A percentile compares a stretch with the other conserved stretches of the same genome.
Conservation (phyloP, 2,329 filamentous ascomycete genomes). For the Metarhizium rileyi region DNA sequence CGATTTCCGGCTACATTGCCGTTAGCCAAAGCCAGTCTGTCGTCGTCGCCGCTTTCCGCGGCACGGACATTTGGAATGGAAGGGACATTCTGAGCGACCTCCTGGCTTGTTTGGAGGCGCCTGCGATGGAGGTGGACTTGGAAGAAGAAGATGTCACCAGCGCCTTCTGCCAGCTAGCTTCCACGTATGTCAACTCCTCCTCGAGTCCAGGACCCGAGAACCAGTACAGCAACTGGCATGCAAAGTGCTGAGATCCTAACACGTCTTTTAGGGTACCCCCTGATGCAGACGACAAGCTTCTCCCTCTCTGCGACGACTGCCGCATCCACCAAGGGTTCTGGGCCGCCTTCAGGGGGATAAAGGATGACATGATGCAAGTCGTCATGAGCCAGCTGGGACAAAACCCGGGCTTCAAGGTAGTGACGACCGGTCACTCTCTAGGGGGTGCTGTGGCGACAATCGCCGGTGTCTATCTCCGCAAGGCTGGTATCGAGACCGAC, state of each 20-base stretch:
- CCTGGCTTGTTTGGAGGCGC: background rate
- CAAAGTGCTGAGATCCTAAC: too few species aligned
- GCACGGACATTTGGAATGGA: background rate
- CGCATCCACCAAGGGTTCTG: background rate
- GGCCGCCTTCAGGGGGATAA: background rate
- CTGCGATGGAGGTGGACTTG: background rate
- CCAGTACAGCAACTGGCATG: too few species aligned
- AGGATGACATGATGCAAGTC: background rate
- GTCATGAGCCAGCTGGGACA: background rate
- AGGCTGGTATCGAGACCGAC: constrained; percentile 34
- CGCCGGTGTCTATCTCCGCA: constrained; percentile 46
- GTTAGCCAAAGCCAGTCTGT: background rate
- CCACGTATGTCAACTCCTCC: background rate
- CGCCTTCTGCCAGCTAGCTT: background rate
- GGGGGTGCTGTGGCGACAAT: constrained; percentile 55
- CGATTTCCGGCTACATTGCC: background rate
- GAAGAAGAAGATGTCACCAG: background rate
- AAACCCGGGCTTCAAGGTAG: constrained; percentile 20
- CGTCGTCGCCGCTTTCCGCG: background rate
- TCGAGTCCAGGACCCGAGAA: background rate
- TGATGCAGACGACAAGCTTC: background rate
- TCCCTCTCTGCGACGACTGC: constrained; percentile 1
- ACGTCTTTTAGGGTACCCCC: too few species aligned
- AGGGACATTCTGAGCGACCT: background rate
- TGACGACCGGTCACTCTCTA: constrained; percentile 57